Evolutionary conservation across 2,329 filamentous ascomycete species (phyloP), one percentile per base, ranked within the genome.

Genomic region (Scopulariopsis brevicaulis): DNA sequence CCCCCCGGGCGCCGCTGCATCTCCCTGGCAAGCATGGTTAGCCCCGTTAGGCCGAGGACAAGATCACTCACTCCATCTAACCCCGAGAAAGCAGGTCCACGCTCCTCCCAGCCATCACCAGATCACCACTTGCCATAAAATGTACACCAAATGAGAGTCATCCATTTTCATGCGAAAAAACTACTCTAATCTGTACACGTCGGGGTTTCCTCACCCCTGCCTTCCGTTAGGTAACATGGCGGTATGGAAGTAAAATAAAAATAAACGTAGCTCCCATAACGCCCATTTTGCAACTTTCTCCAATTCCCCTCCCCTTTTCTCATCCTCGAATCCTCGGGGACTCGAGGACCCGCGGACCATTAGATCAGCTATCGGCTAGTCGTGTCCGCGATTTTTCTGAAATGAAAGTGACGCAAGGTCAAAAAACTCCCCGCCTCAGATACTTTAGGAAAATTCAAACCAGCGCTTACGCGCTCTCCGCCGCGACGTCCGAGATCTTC

Each of bases 401-500:
- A 11, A 24, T 24, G 46, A 50, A 50, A 50, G 6, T 7, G n/a
- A 18, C 15, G 40, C 40, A 46, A 46, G 15, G n/a, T 46, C 40
- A 46, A 46, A 46, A 15, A 15, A 15, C 37, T 18, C 15, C 37
- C 15, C 37, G 12, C 5, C 37, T 40, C 15, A 7, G 15, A 46
- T 8, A n/a, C 40, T 32, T 32, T 32, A 32, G 28, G 28, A 32
- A n/a, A 32, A 32, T 32, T 5, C 37, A 40, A 40, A 15, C 11
- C 12, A n/a, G 20, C 22, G 18, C 10, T 50, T 46, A 46, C 40
- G 40, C 40, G 40, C 46, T 50, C 22, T 50, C n/a, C 46, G 46
- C 46, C 22, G n/a, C 46, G 25, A 54, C 52, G 24, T n/a, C 34
- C 22, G 34, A 34, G 14, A 58, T 24, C 53, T 58, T 61, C 59